Evolutionary conservation across 2,329 filamentous ascomycete species (phyloP).

Genomic region (Xylariaceae sp.): DNA sequence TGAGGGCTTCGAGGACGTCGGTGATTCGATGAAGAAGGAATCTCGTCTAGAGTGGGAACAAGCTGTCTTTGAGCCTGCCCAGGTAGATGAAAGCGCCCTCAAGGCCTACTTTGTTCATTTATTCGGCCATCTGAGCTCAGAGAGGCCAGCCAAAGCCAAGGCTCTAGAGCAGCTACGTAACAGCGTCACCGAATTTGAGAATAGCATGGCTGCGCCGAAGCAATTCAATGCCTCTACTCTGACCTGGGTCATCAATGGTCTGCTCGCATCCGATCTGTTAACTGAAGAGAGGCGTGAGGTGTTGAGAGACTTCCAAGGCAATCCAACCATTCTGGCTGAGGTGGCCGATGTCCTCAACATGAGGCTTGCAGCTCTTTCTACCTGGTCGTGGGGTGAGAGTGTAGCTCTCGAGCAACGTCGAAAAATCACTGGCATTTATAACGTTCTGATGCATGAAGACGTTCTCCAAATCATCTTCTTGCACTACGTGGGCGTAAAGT

Average conservation of each 20-base stretch:
- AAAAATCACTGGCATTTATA: slow-evolving; percentile 56
- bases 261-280: slow-evolving; percentile 52
- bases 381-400: slow-evolving; percentile 54
- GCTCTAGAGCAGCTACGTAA: slow-evolving; percentile 34
- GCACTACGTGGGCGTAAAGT: slow-evolving; percentile 55
- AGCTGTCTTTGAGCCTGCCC: slow-evolving; percentile 48
- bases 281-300: slow-evolving; percentile 49
- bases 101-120: slow-evolving; percentile 48
- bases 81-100: slow-evolving; percentile 47
- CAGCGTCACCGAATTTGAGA: slow-evolving; percentile 42
- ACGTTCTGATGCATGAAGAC: slow-evolving; percentile 59
- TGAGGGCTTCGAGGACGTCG: slow-evolving; percentile 49
- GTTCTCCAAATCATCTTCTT: slow-evolving; percentile 58
- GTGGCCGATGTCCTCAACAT: slow-evolving; percentile 61
- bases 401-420: slow-evolving; percentile 51
- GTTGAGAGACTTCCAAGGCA: slow-evolving; percentile 51
- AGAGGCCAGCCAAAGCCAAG: slow-evolving; percentile 34
- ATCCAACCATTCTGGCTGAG: slow-evolving; percentile 51
- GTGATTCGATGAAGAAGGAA: slow-evolving; percentile 49
- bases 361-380: slow-evolving; percentile 50
- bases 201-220: slow-evolving; percentile 35
- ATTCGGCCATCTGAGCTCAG: slow-evolving; percentile 43
- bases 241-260: slow-evolving; percentile 48
- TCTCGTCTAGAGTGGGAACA: slow-evolving; percentile 51
- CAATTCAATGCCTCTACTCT: slow-evolving; percentile 46